phyloP scores from a whole-genome alignment of 2,329 filamentous ascomycete genomes.

The Pseudofabraea citricarpa region DNA sequence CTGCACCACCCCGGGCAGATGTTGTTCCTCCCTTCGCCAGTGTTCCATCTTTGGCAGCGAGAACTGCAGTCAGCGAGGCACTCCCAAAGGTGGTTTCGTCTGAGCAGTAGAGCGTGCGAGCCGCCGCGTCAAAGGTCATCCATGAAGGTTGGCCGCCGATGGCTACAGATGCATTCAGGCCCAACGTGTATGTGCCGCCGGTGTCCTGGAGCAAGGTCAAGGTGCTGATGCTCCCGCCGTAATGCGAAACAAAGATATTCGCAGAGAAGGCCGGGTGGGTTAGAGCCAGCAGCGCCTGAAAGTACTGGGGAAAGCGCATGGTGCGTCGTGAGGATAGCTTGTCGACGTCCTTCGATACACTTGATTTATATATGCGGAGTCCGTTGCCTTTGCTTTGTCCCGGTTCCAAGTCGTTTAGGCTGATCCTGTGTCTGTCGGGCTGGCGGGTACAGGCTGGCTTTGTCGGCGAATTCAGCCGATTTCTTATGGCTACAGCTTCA shows the following conservation, averaged over 20 bases:
- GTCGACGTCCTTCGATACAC: no score
- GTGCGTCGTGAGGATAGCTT: no score
- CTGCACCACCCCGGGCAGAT: constrained; percentile 30
- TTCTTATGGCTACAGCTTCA: no score
- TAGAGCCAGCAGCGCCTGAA: no score
- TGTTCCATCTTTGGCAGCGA: constrained; percentile 24
- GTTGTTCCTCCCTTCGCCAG: constrained; percentile 36
- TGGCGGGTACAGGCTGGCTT: no score
- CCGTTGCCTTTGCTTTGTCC: no score
- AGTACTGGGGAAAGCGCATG: no score
- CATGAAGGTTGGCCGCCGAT: constrained; percentile 21
- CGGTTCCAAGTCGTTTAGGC: no score
- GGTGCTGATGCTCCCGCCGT: constrained; percentile 30
- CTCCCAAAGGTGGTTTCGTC: constrained; percentile 19
- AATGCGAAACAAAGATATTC: constrained; percentile 34
- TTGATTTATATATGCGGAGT: no score
- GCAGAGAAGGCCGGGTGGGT: constrained; percentile 12
- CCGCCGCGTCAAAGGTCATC: constrained; percentile 19
- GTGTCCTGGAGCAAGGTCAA: constrained; percentile 23
- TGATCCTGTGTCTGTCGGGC: no score
- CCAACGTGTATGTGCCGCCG: constrained; percentile 16
- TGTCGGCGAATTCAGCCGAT: no score
- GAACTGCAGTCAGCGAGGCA: constrained; percentile 15
- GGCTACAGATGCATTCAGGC: constrained; percentile 8
- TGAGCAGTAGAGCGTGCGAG: constrained; percentile 19